Conservation (phyloP, 495 filamentous ascomycete genomes). For the Penicillium paxilli region DNA sequence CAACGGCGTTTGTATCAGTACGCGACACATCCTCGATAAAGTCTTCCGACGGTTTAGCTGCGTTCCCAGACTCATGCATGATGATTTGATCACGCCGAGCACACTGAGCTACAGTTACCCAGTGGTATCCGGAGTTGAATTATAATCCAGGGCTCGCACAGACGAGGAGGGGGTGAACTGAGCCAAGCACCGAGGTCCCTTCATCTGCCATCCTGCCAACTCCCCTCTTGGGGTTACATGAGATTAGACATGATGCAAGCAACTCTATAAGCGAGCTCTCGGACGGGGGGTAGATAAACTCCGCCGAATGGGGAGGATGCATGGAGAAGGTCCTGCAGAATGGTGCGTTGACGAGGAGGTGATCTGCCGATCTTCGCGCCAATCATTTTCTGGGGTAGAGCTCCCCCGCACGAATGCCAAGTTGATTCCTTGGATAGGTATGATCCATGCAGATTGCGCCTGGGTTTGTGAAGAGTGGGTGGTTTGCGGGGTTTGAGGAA, state of each 20-base stretch:
- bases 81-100: background rate
- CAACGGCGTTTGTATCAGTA: background rate
- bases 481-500: background rate
- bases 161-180: constrained; percentile 2
- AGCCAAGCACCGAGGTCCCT: background rate
- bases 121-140: background rate
- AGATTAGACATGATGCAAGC: constrained; percentile 1
- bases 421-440: background rate
- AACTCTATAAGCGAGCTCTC: constrained; percentile 12
- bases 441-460: background rate
- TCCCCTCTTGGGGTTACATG: background rate
- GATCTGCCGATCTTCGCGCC: constrained; percentile 4
- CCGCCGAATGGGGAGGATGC: background rate
- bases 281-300: background rate
- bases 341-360: background rate
- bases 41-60: background rate
- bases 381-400: background rate
- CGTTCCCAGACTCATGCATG: background rate
- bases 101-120: background rate
- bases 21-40: constrained; percentile 3
- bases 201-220: too few species aligned
- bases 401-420: constrained; percentile 20
- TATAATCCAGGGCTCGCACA: constrained; percentile 1
- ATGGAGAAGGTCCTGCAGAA: background rate
- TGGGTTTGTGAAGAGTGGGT: background rate